phyloP scores from a whole-genome alignment of 805 yeast species.

The Ogataea corticis region DNA sequence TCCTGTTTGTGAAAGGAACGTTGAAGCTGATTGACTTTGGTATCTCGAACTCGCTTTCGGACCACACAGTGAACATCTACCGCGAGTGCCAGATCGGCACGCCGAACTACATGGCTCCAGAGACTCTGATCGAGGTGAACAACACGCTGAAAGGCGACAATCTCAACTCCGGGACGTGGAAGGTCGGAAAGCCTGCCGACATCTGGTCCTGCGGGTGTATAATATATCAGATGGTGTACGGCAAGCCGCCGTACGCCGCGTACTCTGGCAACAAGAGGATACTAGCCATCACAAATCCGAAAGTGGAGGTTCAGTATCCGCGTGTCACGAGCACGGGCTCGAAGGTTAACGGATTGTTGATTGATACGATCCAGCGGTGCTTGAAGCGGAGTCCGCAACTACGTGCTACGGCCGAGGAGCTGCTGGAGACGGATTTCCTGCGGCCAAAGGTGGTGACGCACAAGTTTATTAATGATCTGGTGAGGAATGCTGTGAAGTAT shows the following conservation, averaged over 20 bases:
- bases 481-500: constrained; percentile 73
- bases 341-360: constrained; percentile 39
- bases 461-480: constrained; percentile 64
- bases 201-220: constrained; percentile 99
- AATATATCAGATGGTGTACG: constrained; percentile 92
- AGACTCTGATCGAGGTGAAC: constrained; percentile 71
- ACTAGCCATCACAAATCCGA: constrained; percentile 84
- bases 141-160: constrained; percentile 29
- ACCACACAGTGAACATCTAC: constrained; percentile 85
- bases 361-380: constrained; percentile 73
- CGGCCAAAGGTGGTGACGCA: constrained; percentile 73
- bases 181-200: constrained; percentile 93
- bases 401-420: constrained; percentile 63
- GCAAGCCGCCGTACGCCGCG: constrained; percentile 84
- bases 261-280: constrained; percentile 76
- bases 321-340: constrained; percentile 32
- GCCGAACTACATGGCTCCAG: constrained; percentile 98
- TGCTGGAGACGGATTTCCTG: constrained; percentile 63
- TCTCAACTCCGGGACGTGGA: constrained; percentile 46
- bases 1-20: constrained; percentile 77
- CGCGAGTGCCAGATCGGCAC: constrained; percentile 93
- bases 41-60: constrained; percentile 91
- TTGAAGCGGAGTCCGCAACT: constrained; percentile 66
- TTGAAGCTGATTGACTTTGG: constrained; percentile 94
- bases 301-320: constrained; percentile 68